Evolutionary conservation across 2,329 filamentous ascomycete genomes (phyloP).

Genomic region (Apiospora sp.): DNA sequence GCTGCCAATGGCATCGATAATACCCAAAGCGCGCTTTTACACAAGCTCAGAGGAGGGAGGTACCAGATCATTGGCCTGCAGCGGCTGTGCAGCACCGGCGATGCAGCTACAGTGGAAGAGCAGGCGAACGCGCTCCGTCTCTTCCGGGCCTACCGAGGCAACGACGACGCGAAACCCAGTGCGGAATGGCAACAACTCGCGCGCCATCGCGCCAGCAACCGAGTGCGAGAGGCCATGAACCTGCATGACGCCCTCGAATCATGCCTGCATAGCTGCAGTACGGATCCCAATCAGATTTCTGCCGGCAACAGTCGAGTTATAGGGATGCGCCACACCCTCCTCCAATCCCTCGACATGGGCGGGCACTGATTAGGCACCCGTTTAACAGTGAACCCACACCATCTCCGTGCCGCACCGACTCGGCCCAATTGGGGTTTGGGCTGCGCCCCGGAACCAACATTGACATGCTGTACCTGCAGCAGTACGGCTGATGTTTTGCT

Average conservation of each 20-base stretch:
- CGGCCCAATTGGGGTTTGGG: background rate
- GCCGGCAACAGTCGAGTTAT: background rate
- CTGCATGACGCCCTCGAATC: background rate
- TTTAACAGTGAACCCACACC: conserved; percentile 5
- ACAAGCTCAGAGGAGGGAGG: conserved; percentile 2
- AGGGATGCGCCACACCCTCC: background rate
- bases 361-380: background rate
- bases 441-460: background rate
- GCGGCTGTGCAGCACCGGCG: conserved; percentile 9
- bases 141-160: conserved; percentile 10
- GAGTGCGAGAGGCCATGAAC: conserved; percentile 6
- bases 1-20: background rate
- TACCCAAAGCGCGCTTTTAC: background rate
- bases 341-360: background rate
- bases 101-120: background rate
- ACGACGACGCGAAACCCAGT: background rate
- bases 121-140: background rate
- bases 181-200: conserved; percentile 7
- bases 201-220: background rate
- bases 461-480: conserved; percentile 1
- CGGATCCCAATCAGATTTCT: background rate
- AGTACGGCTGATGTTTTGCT: background rate
- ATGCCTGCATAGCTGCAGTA: background rate
- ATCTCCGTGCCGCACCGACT: background rate
- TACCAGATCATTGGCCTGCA: background rate